phyloP scores from a whole-genome alignment of 2,329 filamentous ascomycete genomes.

The Spiromastix sp. region DNA sequence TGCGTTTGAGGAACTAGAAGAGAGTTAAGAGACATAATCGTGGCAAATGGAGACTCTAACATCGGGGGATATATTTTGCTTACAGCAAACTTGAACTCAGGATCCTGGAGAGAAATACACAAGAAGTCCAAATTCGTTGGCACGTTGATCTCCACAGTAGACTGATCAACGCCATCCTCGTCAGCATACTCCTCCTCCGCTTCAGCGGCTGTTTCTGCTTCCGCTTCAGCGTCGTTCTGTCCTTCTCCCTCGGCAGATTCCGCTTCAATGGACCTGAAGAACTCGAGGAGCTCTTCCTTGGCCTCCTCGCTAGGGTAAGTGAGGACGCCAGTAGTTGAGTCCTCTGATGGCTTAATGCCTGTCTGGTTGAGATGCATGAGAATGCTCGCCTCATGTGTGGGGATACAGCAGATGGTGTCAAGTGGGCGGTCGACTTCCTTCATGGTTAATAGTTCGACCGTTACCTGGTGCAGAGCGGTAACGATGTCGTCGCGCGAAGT shows the following conservation, averaged over 20 bases:
- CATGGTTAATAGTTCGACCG: slow-evolving; percentile 46
- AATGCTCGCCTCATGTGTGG: slow-evolving; percentile 20
- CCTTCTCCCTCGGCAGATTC: too few relatives aligned
- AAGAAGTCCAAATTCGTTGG: slow-evolving; percentile 46
- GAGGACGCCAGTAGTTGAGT: slow-evolving; percentile 13
- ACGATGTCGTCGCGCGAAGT: slow-evolving; percentile 26
- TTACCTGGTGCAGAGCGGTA: slow-evolving; percentile 42
- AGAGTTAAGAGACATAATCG: not conserved
- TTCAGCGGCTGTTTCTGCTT: slow-evolving; percentile 5
- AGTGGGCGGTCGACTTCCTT: slow-evolving; percentile 31
- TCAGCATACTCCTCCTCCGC: slow-evolving; percentile 2
- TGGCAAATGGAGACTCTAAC: slow-evolving; percentile 4
- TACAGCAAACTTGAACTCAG: slow-evolving; percentile 63
- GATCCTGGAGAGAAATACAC: slow-evolving; percentile 45
- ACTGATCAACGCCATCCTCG: slow-evolving; percentile 2
- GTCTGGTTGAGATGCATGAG: slow-evolving; percentile 23
- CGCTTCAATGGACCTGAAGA: slow-evolving; percentile 21
- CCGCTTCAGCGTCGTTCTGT: slow-evolving; percentile 1
- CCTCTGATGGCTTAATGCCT: slow-evolving; percentile 18
- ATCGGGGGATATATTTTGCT: slow-evolving; percentile 18
- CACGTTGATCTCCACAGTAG: slow-evolving; percentile 1
- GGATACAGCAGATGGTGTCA: slow-evolving; percentile 23
- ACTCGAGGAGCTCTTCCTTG: slow-evolving; percentile 23
- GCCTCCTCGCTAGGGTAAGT: slow-evolving; percentile 22
- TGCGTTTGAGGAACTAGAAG: slow-evolving; percentile 63